A percentile compares a stretch with the other conserved stretches of the same genome.
These are phyloP conservation scores for Amphicarpaea edgeworthii DNA, from an alignment of 306 rosid genomes.

Conservation along the genomic window DNA sequence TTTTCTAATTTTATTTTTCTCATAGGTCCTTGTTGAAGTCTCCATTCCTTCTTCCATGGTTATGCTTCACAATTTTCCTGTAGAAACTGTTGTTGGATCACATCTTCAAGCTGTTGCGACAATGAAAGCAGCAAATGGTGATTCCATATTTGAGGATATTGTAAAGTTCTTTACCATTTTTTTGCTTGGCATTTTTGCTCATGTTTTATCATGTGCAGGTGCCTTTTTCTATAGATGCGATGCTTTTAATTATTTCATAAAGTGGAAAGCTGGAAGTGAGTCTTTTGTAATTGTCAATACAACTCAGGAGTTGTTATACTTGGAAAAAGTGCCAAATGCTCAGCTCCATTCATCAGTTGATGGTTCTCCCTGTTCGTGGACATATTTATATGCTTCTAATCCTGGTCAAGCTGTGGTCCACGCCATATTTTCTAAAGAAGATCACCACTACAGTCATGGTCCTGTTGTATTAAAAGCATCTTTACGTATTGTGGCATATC, in stretches of 20 bases:
- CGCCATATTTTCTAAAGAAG: slow-evolving; percentile 74
- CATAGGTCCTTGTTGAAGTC: slow-evolving; percentile 84
- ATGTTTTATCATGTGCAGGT: slow-evolving; percentile 65
- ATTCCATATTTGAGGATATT: slow-evolving; percentile 39
- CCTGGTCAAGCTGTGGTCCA: slow-evolving; percentile 81
- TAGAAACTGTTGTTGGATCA: slow-evolving; percentile 91
- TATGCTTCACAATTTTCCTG: slow-evolving; percentile 81
- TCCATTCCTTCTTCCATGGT: slow-evolving; percentile 78
- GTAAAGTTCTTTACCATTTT: slow-evolving; percentile 25
- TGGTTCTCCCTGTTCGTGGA: slow-evolving; percentile 83
- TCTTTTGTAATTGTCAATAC: slow-evolving; percentile 74
- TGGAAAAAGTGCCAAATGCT: slow-evolving; percentile 53
- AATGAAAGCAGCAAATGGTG: slow-evolving; percentile 88
- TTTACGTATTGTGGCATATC: slow-evolving; percentile 72
- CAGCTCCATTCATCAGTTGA: slow-evolving; percentile 54
- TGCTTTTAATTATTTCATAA: slow-evolving; percentile 76
- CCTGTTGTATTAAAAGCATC: slow-evolving; percentile 78
- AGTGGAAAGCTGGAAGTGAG: slow-evolving; percentile 87
- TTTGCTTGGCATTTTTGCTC: slow-evolving; percentile 43
- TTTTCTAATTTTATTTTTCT: slow-evolving; percentile 38
- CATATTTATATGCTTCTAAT: slow-evolving; percentile 71
- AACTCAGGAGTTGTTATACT: slow-evolving; percentile 59
- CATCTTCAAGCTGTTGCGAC: slow-evolving; percentile 88
- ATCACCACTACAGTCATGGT: slow-evolving; percentile 61
- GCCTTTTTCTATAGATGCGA: slow-evolving; percentile 80